Evolutionary conservation across 1,284 basidiomycete genomes (phyloP), one percentile per base, ranked within the genome.

Genomic region (Coriolopsis trogii): DNA sequence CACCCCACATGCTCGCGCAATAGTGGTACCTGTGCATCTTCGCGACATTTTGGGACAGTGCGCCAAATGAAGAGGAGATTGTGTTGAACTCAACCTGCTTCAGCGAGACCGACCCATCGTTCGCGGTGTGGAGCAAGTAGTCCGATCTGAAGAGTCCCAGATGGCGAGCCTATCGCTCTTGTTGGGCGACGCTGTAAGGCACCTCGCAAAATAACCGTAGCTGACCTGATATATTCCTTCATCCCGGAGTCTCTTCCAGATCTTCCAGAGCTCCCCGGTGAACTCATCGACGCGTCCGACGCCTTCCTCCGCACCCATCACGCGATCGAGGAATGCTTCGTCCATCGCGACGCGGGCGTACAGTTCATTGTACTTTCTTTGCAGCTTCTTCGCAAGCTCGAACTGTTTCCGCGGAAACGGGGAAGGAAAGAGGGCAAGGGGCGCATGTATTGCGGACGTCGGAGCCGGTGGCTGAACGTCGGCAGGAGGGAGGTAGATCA

Each of bases 31-130:
- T 77, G 70, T 98, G 96, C 65, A 98, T 70, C 21, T 82, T 81
- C 15, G 88, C 81, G 6, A 84, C 80, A 36, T 79, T 81, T 53
- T 93, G 81, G 3, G 91, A 93, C 13, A 98, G 75, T 0, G 86
- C 70, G 1, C 95, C 96, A 66, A 98, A 98, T 1, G 93, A 94
- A 0, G 89, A 85, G 0, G 95, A 93, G 60, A 98, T 96, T 5
- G 96, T 98, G 69, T 99, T 99, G 73, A 98, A 97, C 70, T 99
- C 97, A 46, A 99, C 96, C 73, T 99, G 96, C 69, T 95, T 97
- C 53, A 99, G 73, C 24, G 76, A 73, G 9, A 84, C 60, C 0
- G 71, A 59, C 6, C 75, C 71, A 21, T 71, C 68, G 1, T 63
- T 61, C 2, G 77, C 69, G 29, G 76, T 70, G 65, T 99, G 93